Evolutionary conservation across 1,139 yeast species (phyloP).

Genomic region (Yamadazyma aaseri): DNA sequence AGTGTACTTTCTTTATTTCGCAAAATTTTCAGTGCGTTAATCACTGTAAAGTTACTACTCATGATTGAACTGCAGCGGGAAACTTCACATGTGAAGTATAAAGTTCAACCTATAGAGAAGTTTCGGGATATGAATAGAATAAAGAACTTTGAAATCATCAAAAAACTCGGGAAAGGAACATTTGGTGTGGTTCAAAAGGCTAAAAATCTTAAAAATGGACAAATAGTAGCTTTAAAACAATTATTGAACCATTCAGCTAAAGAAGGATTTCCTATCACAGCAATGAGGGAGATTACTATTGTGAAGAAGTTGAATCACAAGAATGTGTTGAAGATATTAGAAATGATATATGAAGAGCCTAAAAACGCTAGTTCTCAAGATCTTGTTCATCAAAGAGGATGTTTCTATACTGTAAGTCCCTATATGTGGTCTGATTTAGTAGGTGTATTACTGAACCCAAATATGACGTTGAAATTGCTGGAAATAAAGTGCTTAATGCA

Average conservation of each 20-base stretch:
- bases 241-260: slow-evolving; percentile 79
- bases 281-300: slow-evolving; percentile 87
- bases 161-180: slow-evolving; percentile 48
- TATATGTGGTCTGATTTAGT: slow-evolving; percentile 93
- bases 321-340: slow-evolving; percentile 76
- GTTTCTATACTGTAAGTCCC: slow-evolving; percentile 86
- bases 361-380: slow-evolving; percentile 32
- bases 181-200: slow-evolving; percentile 53
- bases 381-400: slow-evolving; percentile 41
- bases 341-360: slow-evolving; percentile 74
- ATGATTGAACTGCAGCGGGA: background rate
- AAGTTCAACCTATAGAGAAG: slow-evolving; percentile 15
- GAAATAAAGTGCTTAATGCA: slow-evolving; percentile 83
- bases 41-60: no score
- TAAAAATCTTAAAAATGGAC: slow-evolving; percentile 25
- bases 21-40: no score
- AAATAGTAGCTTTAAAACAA: slow-evolving; percentile 62
- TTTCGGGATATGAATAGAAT: slow-evolving; percentile 32
- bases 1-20: no score
- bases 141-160: slow-evolving; percentile 32
- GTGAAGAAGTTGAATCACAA: slow-evolving; percentile 67
- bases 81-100: background rate
- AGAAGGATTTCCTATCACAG: slow-evolving; percentile 94
- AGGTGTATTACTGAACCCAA: slow-evolving; percentile 85
- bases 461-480: slow-evolving; percentile 55